Conservation (phyloP, 1,139 yeast genomes). For the Sugiyamaella sp. region DNA sequence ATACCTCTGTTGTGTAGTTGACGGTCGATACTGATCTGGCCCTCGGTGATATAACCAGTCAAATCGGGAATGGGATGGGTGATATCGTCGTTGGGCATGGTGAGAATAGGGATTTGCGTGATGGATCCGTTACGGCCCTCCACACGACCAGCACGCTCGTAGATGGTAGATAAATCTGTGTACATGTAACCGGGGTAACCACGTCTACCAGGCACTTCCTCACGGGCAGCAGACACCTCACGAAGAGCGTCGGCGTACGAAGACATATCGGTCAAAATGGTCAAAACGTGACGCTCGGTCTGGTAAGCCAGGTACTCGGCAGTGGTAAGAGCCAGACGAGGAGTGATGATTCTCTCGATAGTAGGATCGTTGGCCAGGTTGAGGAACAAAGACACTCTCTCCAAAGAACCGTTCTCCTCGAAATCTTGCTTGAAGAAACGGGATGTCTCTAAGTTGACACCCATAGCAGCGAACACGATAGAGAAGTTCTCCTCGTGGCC, state of each 20-base stretch:
- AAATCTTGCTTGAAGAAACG: conserved; percentile 97
- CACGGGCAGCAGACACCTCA: conserved; percentile 99
- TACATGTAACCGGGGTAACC: conserved; percentile 99
- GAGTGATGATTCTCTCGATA: conserved; percentile 98
- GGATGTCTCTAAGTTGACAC: conserved; percentile 89
- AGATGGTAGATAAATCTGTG: conserved; percentile 97
- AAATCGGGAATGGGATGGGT: conserved; percentile 99
- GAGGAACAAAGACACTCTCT: conserved; percentile 93
- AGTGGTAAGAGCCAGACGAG: conserved; percentile 98
- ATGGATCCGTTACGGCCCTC: conserved; percentile 99
- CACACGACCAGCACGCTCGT: conserved; percentile 99
- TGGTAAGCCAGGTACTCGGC: conserved; percentile 98
- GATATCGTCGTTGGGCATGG: conserved; percentile 99
- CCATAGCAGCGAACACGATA: conserved; percentile 98
- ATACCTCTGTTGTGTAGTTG: conserved; percentile 94
- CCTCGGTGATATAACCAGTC: conserved; percentile 99
- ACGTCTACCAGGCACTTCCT: conserved; percentile 99
- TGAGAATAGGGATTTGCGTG: conserved; percentile 96
- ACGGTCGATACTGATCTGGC: conserved; percentile 97
- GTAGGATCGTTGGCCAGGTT: conserved; percentile 99
- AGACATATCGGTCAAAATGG: conserved; percentile 98
- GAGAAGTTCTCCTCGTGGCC: conserved; percentile 99
- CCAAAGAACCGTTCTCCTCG: conserved; percentile 98
- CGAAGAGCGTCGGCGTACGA: conserved; percentile 99
- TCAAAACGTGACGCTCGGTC: conserved; percentile 98